Evolutionary conservation across 2,329 filamentous ascomycete genomes (phyloP), one percentile per base, ranked within the genome.

Genomic region (Fusarium palustre): DNA sequence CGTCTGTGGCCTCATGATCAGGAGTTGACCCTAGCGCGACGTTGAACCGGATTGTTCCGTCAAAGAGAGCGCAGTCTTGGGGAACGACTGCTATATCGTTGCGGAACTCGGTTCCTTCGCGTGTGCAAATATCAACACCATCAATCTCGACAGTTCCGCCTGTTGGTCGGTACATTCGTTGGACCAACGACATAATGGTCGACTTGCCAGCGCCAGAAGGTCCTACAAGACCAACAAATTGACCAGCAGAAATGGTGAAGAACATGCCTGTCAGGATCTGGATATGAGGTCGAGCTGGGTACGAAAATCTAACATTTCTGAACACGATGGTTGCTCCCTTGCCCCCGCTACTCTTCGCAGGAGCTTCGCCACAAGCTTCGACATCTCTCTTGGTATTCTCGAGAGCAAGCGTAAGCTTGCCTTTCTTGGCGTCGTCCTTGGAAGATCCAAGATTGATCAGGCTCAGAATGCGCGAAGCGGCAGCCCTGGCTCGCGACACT

Each of bases 151-250:
- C 76, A 5, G 72, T 72, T 16, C 84, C 84, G 5, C 76, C 64
- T 0, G 77, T 74, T 1, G 84, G 81, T 5, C 76, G 76, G 75
- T 87, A 86, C 70, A 87, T 82, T 18, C 84, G 77, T 69, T 86
- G 84, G 2, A 87, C 76, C 5, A 87, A 78, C 3, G 86, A 83
- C 72, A 91, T 84, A 47, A 90, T 87, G 22, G 89, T 91, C 1
- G 87, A 90, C 74, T 92, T 92, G 1, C 90, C 90, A 2, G 88
- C 87, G 3, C 90, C 90, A 0, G 87, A 90, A 6, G 88, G 87
- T 0, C 90, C 89, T 4, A 91, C 88, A 13, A 92, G 80, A 3
- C 88, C 90, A 66, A 84, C 85, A 73, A 91, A 91, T 55, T 89
- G 84, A 2, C 88, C 87, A 0, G 87, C 82, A 31, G 83, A 78